Evolutionary conservation across 345 rosid species (phyloP).

Genomic region (Mangifera indica): DNA sequence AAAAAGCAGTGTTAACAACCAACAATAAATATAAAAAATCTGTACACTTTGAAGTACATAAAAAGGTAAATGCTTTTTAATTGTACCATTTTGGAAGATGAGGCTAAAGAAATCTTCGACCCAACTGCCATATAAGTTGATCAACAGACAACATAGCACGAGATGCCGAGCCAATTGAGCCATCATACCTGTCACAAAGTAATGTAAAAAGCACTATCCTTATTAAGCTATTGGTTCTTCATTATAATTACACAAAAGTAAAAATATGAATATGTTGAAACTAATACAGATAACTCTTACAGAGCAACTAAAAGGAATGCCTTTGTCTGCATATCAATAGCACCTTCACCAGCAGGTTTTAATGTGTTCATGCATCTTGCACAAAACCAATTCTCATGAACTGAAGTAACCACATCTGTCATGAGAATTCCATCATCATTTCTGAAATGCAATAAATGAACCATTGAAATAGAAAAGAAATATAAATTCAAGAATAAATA

Average conservation of each 20-base stretch:
- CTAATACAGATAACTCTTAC: slow-evolving; percentile 39
- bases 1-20: background rate
- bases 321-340: slow-evolving; percentile 67
- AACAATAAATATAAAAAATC: background rate
- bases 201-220: background rate
- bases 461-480: background rate
- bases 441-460: background rate
- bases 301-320: slow-evolving; percentile 62
- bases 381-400: slow-evolving; percentile 76
- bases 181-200: slow-evolving; percentile 56
- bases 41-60: background rate
- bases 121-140: slow-evolving; percentile 54
- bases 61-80: slow-evolving; percentile 11
- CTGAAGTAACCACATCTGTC: slow-evolving; percentile 71
- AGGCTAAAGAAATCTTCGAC: slow-evolving; percentile 36
- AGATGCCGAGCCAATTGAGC: slow-evolving; percentile 71
- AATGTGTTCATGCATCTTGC: slow-evolving; percentile 71
- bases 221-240: background rate
- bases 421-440: slow-evolving; percentile 10
- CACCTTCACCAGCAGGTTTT: slow-evolving; percentile 80
- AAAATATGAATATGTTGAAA: background rate
- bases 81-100: slow-evolving; percentile 5
- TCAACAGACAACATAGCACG: slow-evolving; percentile 69
- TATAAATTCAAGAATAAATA: too few species aligned
- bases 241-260: background rate